These are phyloP conservation scores for Podaxis sp. DNA, from an alignment of 768 basidiomycete genomes.

Conservation along the genomic window DNA sequence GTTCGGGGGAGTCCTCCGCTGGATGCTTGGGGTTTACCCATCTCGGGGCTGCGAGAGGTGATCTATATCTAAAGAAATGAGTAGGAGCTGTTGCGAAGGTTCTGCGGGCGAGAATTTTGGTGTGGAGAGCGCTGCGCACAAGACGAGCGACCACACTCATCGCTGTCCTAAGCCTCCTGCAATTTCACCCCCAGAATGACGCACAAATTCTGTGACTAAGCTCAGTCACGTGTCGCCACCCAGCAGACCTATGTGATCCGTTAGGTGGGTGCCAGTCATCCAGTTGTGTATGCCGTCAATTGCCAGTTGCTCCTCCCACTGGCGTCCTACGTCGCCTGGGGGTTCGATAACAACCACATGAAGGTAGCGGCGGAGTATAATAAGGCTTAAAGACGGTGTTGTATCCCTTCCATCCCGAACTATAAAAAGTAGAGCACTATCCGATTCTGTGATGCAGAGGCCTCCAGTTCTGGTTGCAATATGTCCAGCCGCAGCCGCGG, in stretches of 20 bases:
- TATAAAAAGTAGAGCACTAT: too few relatives aligned
- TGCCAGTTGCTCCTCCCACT: too few relatives aligned
- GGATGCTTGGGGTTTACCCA: slow-evolving; percentile 12
- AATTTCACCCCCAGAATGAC: slow-evolving; percentile 4
- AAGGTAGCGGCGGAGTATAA: too few relatives aligned
- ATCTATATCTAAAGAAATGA: neutral
- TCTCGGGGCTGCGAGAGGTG: neutral
- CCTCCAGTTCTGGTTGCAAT: too few relatives aligned
- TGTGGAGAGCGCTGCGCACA: slow-evolving; percentile 1
- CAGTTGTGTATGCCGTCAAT: too few relatives aligned
- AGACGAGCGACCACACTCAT: slow-evolving; percentile 13
- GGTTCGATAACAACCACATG: too few relatives aligned
- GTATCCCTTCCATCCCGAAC: too few relatives aligned
- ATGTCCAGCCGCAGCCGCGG: too few relatives aligned
- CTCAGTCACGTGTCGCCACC: neutral
- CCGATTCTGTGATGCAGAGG: too few relatives aligned
- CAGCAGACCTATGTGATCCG: neutral
- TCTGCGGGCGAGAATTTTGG: neutral
- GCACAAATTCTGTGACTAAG: slow-evolving; percentile 7
- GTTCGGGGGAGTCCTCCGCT: neutral
- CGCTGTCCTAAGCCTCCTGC: slow-evolving; percentile 4
- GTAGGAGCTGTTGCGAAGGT: neutral
- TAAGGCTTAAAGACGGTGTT: too few relatives aligned
- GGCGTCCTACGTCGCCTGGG: too few relatives aligned
- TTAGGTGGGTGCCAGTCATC: neutral